These are phyloP conservation scores for Nephelium lappaceum DNA, from an alignment of 345 rosid species.

Conservation along the genomic window DNA sequence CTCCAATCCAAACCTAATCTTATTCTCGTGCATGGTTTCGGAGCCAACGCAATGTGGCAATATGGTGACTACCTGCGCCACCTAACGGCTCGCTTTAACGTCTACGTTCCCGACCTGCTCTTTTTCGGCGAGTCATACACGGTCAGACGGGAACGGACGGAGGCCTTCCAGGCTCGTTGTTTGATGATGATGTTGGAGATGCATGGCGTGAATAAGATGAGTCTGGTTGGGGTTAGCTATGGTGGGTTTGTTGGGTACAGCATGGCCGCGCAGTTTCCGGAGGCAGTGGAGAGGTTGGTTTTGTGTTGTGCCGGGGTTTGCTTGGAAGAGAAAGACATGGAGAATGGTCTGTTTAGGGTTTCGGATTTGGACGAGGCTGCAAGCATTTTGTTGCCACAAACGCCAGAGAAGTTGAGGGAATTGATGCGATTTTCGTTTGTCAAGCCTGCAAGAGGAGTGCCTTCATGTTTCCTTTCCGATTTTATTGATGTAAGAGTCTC, in stretches of 20 bases:
- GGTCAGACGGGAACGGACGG: slow-evolving; percentile 46
- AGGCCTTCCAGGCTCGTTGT: slow-evolving; percentile 66
- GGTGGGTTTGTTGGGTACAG: slow-evolving; percentile 87
- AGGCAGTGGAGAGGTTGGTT: slow-evolving; percentile 57
- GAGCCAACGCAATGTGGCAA: slow-evolving; percentile 90
- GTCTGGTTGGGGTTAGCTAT: slow-evolving; percentile 72
- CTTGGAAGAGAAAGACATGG: slow-evolving; percentile 74
- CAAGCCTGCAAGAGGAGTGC: slow-evolving; percentile 47
- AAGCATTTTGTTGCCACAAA: slow-evolving; percentile 64
- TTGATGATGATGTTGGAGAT: slow-evolving; percentile 56
- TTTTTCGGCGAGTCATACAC: slow-evolving; percentile 71
- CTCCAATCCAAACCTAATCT: slow-evolving; percentile 50
- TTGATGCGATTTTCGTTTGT: slow-evolving; percentile 63
- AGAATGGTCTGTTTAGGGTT: slow-evolving; percentile 62
- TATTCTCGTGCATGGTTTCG: slow-evolving; percentile 71
- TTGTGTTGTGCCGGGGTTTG: slow-evolving; percentile 78
- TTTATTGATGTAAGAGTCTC: slow-evolving; percentile 52
- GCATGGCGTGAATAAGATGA: slow-evolving; percentile 46
- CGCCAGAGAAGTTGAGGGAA: slow-evolving; percentile 66
- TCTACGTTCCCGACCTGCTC: slow-evolving; percentile 72
- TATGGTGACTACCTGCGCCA: slow-evolving; percentile 56
- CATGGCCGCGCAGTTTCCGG: slow-evolving; percentile 60
- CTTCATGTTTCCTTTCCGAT: slow-evolving; percentile 60
- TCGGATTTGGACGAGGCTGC: slow-evolving; percentile 65
- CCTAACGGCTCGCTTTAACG: slow-evolving; percentile 62